These are phyloP conservation scores for Osmanthus fragrans DNA, from an alignment of 257 asterid genomes.

Conservation along the genomic window DNA sequence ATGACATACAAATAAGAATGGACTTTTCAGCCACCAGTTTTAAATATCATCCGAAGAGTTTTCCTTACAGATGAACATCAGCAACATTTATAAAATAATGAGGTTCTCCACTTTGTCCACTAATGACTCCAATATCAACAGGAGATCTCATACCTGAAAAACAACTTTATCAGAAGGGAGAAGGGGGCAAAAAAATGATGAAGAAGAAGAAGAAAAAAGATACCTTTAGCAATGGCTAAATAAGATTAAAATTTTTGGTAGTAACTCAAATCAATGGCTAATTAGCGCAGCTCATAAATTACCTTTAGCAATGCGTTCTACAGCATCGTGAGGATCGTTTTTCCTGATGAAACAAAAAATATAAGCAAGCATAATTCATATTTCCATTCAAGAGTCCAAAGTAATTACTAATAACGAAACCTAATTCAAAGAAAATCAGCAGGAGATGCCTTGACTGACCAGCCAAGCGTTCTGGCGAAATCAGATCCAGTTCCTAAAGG, in stretches of 20 bases:
- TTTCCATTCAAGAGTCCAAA: constrained; percentile 16
- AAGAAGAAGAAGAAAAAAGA: background rate
- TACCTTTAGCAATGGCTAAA: constrained; percentile 9
- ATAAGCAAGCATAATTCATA: constrained; percentile 15
- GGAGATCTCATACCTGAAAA: constrained; percentile 68
- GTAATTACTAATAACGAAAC: constrained; percentile 1
- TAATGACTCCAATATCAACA: constrained; percentile 71
- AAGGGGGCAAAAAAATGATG: too few relatives aligned
- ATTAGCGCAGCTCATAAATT: constrained; percentile 20
- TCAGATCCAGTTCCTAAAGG: constrained; percentile 97
- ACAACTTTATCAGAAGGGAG: constrained; percentile 25
- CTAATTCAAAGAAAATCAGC: constrained; percentile 22
- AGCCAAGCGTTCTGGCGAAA: constrained; percentile 86
- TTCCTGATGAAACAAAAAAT: constrained; percentile 53
- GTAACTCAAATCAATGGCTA: constrained; percentile 3
- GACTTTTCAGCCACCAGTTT: constrained; percentile 14
- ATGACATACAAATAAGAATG: background rate
- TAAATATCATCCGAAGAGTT: constrained; percentile 18
- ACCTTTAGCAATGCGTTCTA: constrained; percentile 84
- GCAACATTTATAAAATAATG: constrained; percentile 91
- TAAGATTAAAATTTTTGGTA: background rate
- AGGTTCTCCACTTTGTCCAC: constrained; percentile 56
- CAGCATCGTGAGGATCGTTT: constrained; percentile 78
- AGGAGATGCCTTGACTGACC: constrained; percentile 53
- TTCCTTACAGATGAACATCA: constrained; percentile 79